A percentile compares a stretch with the other conserved stretches of the same genome.
Conservation (phyloP, 345 rosid species). For the Ceriops tagal region DNA sequence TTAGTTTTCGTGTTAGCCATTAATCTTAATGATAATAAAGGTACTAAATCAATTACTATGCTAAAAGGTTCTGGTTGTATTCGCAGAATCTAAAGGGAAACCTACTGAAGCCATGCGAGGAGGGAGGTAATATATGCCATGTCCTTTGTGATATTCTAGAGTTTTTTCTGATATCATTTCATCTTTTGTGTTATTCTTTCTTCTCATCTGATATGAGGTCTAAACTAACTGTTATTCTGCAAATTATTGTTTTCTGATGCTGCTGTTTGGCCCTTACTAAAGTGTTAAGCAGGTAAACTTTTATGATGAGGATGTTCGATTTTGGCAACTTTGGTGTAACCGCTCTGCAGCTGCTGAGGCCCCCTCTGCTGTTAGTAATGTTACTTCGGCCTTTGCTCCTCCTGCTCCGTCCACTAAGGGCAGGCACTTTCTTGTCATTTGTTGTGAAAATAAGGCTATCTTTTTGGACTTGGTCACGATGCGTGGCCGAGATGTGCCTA, state of each 20-base stretch:
- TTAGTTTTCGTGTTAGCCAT: too few relatives aligned
- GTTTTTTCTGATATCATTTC: neutral
- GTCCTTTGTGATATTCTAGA: neutral
- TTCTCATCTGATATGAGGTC: too few relatives aligned
- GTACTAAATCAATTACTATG: neutral
- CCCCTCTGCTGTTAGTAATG: slow-evolving; percentile 75
- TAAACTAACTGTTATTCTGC: neutral
- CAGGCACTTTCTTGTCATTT: slow-evolving; percentile 90
- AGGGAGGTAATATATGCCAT: slow-evolving; percentile 56
- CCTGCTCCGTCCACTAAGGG: slow-evolving; percentile 92
- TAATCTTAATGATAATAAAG: neutral
- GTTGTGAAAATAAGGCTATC: slow-evolving; percentile 93
- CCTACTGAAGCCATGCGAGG: slow-evolving; percentile 93
- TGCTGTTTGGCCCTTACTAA: too few relatives aligned
- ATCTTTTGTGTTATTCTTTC: neutral
- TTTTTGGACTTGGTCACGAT: slow-evolving; percentile 94
- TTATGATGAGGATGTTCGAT: slow-evolving; percentile 90
- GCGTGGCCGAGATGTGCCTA: slow-evolving; percentile 98
- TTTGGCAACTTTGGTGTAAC: slow-evolving; percentile 94
- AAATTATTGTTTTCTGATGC: too few relatives aligned
- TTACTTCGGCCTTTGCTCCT: slow-evolving; percentile 75
- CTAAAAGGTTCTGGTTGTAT: neutral
- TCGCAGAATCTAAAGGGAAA: slow-evolving; percentile 67
- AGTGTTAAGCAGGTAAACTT: slow-evolving; percentile 97
- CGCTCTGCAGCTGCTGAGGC: slow-evolving; percentile 96